Evolutionary conservation across 75 land plant genomes (phyloP), one percentile per base, ranked within the genome.

Genomic region (Picea glauca): DNA sequence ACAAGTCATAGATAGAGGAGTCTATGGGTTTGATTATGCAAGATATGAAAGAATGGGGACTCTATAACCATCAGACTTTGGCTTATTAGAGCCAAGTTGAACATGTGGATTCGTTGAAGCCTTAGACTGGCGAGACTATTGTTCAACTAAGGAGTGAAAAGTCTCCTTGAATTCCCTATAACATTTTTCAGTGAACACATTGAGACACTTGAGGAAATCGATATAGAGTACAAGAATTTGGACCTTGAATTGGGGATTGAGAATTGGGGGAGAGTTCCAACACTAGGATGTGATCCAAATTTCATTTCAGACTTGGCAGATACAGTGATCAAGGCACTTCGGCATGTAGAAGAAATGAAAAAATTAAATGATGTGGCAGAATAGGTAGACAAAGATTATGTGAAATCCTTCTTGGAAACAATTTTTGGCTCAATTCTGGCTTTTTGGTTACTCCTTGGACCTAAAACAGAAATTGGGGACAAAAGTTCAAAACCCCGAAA

Each of bases 31-130:
- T 94, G 66, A 91, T 94, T 32, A 94, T 93, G 98, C 58, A 86
- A 33, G 95, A 93, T 75, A 65, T 94, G 72, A 90, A 86, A 83
- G 38, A 74, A 68, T 85, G 91, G 83, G 93, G 95, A 78, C 80
- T 86, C 32, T 13, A 56, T 35, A 92, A 92, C 78, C 76, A 82
- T 0, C 90, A 94, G 66, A 92, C 95, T 62, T 88, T 94, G 70
- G 93, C 95, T 20, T 94, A 93, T 76, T 93, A 93, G 98, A 94
- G 98, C 67, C 91, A 95, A 65, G 98, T 94, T 81, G 98, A 95
- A 31, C 95, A 95, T 75, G 91, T 93, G 58, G 91, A 94, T 76
- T 94, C 95, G 95, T 72, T 94, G 83, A 90, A 92, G 66, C 98
- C 98, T 17, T 94, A 94, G 78, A 94, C 98, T 65, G 98, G 92